These are phyloP conservation scores for Bruguiera hainesii DNA, from an alignment of 441 rosid species.

Conservation along the genomic window DNA sequence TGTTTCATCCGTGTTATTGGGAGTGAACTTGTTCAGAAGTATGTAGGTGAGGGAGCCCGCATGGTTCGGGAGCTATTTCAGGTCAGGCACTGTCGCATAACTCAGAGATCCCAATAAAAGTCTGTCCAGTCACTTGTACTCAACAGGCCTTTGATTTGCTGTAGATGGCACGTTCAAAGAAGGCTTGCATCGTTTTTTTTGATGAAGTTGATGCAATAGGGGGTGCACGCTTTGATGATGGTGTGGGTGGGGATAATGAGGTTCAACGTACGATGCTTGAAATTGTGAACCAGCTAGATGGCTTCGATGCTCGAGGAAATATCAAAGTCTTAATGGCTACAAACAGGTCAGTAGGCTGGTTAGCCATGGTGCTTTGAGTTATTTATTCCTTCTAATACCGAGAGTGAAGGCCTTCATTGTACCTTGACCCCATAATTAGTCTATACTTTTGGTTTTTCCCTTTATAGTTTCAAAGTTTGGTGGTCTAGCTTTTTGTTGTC, in stretches of 20 bases:
- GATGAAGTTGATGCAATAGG: constrained; percentile 96
- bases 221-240: constrained; percentile 93
- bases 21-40: constrained; percentile 95
- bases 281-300: constrained; percentile 93
- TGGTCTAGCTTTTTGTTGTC: background rate
- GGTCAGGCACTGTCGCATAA: constrained; percentile 29
- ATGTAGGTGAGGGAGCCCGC: constrained; percentile 93
- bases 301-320: constrained; percentile 93
- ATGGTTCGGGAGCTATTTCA: constrained; percentile 93
- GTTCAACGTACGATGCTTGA: constrained; percentile 99
- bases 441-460: no score
- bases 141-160: constrained; percentile 1
- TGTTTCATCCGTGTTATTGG: constrained; percentile 74
- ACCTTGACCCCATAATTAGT: no score
- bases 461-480: no score
- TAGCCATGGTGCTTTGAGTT: background rate
- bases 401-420: background rate
- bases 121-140: background rate
- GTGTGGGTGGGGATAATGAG: constrained; percentile 93
- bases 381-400: background rate
- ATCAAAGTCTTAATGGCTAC: constrained; percentile 95
- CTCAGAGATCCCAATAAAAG: background rate
- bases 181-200: constrained; percentile 86
- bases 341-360: constrained; percentile 49
- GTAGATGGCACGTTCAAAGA: constrained; percentile 89